These are phyloP conservation scores for Termitomyces sp. DNA, from an alignment of 768 basidiomycete species.

Conservation along the genomic window DNA sequence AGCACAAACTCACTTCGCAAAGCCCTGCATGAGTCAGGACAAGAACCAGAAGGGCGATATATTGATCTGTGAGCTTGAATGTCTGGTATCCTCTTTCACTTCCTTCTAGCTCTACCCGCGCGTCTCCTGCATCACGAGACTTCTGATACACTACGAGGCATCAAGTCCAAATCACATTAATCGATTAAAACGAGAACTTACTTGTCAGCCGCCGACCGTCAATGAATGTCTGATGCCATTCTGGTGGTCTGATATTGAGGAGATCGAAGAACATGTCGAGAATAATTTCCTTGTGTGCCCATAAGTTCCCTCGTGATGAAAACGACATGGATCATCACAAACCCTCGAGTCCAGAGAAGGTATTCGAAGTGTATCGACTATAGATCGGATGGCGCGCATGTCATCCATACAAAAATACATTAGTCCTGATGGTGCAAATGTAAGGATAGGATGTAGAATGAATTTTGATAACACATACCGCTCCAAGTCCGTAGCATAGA, in stretches of 20 bases:
- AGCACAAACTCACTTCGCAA: conserved; percentile 59
- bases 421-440: conserved; percentile 47
- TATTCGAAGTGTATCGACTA: conserved; percentile 83
- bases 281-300: conserved; percentile 68
- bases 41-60: conserved; percentile 78
- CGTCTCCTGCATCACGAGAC: conserved; percentile 38
- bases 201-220: conserved; percentile 86
- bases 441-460: neutral
- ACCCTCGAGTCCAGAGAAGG: conserved; percentile 87
- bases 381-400: conserved; percentile 77
- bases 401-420: conserved; percentile 94
- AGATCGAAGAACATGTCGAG: conserved; percentile 94
- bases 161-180: neutral
- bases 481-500: conserved; percentile 91
- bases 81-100: conserved; percentile 49
- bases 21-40: conserved; percentile 87
- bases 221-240: conserved; percentile 92
- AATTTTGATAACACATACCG: conserved; percentile 47
- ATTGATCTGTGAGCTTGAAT: conserved; percentile 89
- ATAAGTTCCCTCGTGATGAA: neutral
- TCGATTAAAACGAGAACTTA: conserved; percentile 28
- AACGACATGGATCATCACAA: conserved; percentile 19
- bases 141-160: conserved; percentile 60
- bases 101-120: conserved; percentile 25
- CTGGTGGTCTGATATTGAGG: conserved; percentile 86